Base-by-base conservation (phyloP, 2,329 filamentous ascomycete species). In the Cercospora beticola region DNA sequence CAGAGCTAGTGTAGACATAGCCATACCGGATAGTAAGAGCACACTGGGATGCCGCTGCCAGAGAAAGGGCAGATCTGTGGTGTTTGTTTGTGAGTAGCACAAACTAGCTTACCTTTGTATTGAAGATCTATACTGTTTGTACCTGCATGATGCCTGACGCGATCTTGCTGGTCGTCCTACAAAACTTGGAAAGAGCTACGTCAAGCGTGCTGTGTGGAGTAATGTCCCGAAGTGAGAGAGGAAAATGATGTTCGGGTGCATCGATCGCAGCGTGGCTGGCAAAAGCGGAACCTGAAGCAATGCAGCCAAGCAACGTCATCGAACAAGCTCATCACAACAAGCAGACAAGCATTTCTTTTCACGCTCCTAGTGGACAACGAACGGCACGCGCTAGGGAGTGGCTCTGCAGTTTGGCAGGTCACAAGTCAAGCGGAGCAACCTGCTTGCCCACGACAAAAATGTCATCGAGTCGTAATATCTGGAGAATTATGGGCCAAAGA, bases 181-280 rank as follows among this genome's bases (percentile, higher is more conserved):
- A 40, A 68, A 68, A 65, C 28, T 65, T 61, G 66, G 62, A 65
- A 26, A 46, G 43, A 57, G 56, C 66, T 68, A 68, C 66, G 66
- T 68, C 66, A 68, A 52, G 62, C 49, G 49, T 31, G 33, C 30
- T 43, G 21, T 30, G 26, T 30, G 30, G 61, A 54, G 61, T 43
- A 36, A 60, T 49, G 56, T 60, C 36, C 60, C 65, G 66, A 64
- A 64, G 61, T 58, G 57, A 65, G 54, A 49, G 66, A 33, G 62
- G 21, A 33, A 54, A 57, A 58, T 56, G 40, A 58, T 30, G 40
- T 52, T 16, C 36, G 28, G 30, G 56, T n/a, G 61, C 66, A 62
- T 43, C 18, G 65, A 43, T 58, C 65, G 33, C 59, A 46, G 56
- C 46, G 57, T 52, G 56, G 58, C 57, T 56, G 46, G 40, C 31